These are phyloP conservation scores for Neurospora sp. DNA, from an alignment of 495 filamentous ascomycete genomes.

Conservation along the genomic window DNA sequence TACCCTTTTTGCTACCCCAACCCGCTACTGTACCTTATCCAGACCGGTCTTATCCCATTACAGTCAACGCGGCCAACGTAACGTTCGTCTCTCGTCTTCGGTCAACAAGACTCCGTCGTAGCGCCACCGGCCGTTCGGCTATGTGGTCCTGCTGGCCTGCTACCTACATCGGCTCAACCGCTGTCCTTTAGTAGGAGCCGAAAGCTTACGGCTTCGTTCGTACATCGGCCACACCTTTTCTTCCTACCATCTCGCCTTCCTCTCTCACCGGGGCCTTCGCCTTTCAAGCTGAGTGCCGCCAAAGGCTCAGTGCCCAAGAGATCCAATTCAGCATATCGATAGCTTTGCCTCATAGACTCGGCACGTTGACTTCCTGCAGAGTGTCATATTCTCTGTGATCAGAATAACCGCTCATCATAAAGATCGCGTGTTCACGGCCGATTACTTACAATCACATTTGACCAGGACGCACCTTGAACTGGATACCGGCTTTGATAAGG, in stretches of 20 bases:
- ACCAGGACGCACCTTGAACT: not conserved
- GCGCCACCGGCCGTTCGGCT: not conserved
- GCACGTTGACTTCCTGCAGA: not conserved
- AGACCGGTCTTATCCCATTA: not conserved
- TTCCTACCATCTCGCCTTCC: not conserved
- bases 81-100: not conserved
- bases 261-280: not conserved
- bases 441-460: not conserved
- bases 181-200: not conserved
- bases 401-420: not conserved
- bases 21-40: not conserved
- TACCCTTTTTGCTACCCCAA: not conserved
- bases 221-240: not conserved
- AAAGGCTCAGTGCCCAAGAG: not conserved
- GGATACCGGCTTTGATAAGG: not conserved
- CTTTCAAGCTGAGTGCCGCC: not conserved
- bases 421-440: not conserved
- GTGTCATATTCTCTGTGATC: not conserved
- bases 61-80: not conserved
- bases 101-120: not conserved
- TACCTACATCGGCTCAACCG: not conserved
- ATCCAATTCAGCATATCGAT: not conserved
- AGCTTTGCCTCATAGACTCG: not conserved
- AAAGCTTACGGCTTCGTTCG: not conserved
- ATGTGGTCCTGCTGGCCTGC: not conserved